Base-by-base conservation (phyloP, 495 filamentous ascomycete genomes). In the Bacidia rubella region DNA sequence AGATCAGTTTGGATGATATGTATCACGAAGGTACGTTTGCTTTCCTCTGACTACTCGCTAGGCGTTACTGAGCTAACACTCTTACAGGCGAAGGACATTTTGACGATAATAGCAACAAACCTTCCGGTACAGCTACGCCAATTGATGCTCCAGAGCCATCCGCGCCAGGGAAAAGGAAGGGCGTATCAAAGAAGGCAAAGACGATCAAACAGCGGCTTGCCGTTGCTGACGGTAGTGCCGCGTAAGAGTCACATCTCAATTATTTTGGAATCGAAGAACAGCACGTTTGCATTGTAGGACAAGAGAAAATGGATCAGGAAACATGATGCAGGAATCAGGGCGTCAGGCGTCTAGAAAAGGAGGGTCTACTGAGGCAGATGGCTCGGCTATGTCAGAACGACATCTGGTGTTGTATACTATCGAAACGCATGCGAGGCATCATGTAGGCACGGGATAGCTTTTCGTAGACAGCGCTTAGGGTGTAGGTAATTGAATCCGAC, bases 1-100 rank as follows among this genome's bases (percentile, higher is more conserved):
- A 81, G 49, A 74, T 90, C 50, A 90, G 82, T 61, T 67, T 96
- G 70, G 90, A 96, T 68, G 90, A 95, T 63, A 87, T 96, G 87
- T 96, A 96, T 71, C 90, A 96, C 68, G 90, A 96, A 76, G 90
- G 90, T 95, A 70, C 74, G 83, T 71, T 52, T 23, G 26, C 11
- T 12, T 40, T 29, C 19, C 22, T 22, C 38, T 42, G 0, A 4
- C 55, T 24, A 12, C 38, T 32, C 26, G 11, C 57, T 23, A 7
- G 5, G 35, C 27, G 55, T 51, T 19, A 55, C 42, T 2, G 25
- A 19, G 7, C 15, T 35, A 35, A 15, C 20, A 9, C n/a, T 60
- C 38, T 22, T 60, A 56, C 61, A 95, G 90, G 90, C 61, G 90
- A 96, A 74, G 90, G 90, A 29, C 79, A 92, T 61, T 96, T 96